Conservation (phyloP, 192 early-diverging fungal species). For the Backusella luteola region DNA sequence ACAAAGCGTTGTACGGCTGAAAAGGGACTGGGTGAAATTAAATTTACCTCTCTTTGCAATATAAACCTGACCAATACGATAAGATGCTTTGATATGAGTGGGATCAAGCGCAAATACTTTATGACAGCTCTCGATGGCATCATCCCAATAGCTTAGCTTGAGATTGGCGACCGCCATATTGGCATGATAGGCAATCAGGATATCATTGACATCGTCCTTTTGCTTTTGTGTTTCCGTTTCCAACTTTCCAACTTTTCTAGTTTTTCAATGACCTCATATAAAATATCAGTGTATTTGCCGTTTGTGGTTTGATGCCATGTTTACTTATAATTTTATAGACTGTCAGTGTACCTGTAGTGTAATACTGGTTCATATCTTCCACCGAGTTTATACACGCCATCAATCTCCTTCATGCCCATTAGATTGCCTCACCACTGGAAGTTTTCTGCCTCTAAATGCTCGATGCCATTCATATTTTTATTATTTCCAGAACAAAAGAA, state of each 20-base stretch:
- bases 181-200: slow-evolving; percentile 30
- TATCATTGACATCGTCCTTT: background rate
- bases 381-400: background rate
- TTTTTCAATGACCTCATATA: background rate
- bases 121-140: slow-evolving; percentile 31
- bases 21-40: too few relatives aligned
- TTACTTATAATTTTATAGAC: slow-evolving; percentile 36
- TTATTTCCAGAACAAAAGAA: background rate
- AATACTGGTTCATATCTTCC: background rate
- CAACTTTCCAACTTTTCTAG: background rate
- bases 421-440: background rate
- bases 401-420: background rate
- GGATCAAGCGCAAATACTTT: slow-evolving; percentile 29
- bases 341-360: slow-evolving; percentile 21
- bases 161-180: slow-evolving; percentile 27
- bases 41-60: slow-evolving; percentile 35
- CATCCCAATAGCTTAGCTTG: background rate
- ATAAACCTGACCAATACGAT: slow-evolving; percentile 43
- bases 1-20: too few relatives aligned
- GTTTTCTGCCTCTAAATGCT: background rate
- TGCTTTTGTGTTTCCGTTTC: background rate
- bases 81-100: slow-evolving; percentile 39
- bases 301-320: background rate
- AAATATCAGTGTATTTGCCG: background rate
- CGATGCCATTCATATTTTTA: background rate